These are phyloP conservation scores for Mayamaea pseudoterrestris DNA, from an alignment of 108 stramenopile genomes.

Conservation along the genomic window DNA sequence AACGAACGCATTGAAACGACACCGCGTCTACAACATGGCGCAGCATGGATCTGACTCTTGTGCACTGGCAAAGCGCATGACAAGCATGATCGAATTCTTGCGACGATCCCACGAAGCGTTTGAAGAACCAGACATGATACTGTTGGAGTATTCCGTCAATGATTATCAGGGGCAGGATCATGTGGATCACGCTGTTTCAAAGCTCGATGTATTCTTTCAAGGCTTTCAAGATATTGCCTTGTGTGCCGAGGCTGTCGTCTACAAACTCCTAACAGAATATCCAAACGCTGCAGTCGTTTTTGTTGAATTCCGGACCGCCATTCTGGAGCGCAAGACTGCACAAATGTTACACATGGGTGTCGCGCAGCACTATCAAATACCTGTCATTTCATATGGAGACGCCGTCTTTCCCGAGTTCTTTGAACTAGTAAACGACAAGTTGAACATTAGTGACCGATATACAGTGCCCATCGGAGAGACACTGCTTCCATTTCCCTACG, in stretches of 20 bases:
- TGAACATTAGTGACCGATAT: slow-evolving; percentile 26
- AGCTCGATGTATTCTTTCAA: slow-evolving; percentile 47
- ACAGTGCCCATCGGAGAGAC: slow-evolving; percentile 14
- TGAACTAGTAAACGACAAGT: slow-evolving; percentile 10
- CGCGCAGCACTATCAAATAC: slow-evolving; percentile 55
- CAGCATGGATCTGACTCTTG: slow-evolving; percentile 55
- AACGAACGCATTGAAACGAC: no score
- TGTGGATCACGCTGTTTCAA: slow-evolving; percentile 21
- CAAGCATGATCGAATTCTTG: slow-evolving; percentile 31
- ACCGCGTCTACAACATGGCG: slow-evolving; percentile 36
- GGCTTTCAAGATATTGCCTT: slow-evolving; percentile 36
- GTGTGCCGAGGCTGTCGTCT: slow-evolving; percentile 42
- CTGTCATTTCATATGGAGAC: slow-evolving; percentile 44
- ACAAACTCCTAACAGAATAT: slow-evolving; percentile 23
- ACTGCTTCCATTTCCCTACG: slow-evolving; percentile 40
- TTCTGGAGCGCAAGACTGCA: slow-evolving; percentile 35
- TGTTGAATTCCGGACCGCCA: slow-evolving; percentile 51
- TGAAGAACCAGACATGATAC: slow-evolving; percentile 35
- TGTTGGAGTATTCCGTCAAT: slow-evolving; percentile 52
- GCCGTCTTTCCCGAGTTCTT: slow-evolving; percentile 39
- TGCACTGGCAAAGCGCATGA: slow-evolving; percentile 40
- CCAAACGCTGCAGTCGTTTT: slow-evolving; percentile 33
- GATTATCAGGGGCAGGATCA: slow-evolving; percentile 67
- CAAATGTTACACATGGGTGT: slow-evolving; percentile 44
- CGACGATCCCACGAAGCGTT: no score